phyloP scores from a whole-genome alignment of 2,329 filamentous ascomycete genomes.

The Trichoderma harzianum region DNA sequence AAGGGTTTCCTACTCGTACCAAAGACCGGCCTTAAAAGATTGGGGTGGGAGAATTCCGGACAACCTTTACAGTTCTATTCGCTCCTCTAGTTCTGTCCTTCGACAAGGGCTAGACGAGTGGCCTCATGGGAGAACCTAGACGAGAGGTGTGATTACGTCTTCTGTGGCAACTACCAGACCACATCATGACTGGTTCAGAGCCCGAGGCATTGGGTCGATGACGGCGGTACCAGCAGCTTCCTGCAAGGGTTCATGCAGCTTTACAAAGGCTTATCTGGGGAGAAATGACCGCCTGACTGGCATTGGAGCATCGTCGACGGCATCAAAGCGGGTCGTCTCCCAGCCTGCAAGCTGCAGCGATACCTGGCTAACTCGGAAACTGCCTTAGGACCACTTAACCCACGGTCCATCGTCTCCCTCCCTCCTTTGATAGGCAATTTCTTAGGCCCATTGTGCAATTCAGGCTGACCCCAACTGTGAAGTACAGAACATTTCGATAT shows the following conservation, averaged over 20 bases:
- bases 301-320: slow-evolving; percentile 10
- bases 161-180: not conserved
- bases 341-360: not conserved
- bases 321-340: slow-evolving; percentile 6
- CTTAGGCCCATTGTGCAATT: not conserved
- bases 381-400: not conserved
- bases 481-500: not conserved
- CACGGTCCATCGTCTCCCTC: not conserved
- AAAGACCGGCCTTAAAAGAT: not conserved
- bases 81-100: not conserved
- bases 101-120: not conserved
- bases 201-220: slow-evolving; percentile 9
- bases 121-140: not conserved
- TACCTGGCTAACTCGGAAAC: not conserved
- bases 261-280: slow-evolving; percentile 12
- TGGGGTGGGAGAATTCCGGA: not conserved
- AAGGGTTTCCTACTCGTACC: not conserved
- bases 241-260: slow-evolving; percentile 14
- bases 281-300: slow-evolving; percentile 11
- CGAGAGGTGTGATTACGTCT: not conserved
- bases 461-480: not conserved
- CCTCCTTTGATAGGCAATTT: not conserved
- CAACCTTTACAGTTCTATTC: not conserved
- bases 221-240: not conserved
- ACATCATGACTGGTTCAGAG: not conserved